These are phyloP conservation scores for Zygotorulaspora florentina DNA, from an alignment of 805 yeast species.

Conservation along the genomic window DNA sequence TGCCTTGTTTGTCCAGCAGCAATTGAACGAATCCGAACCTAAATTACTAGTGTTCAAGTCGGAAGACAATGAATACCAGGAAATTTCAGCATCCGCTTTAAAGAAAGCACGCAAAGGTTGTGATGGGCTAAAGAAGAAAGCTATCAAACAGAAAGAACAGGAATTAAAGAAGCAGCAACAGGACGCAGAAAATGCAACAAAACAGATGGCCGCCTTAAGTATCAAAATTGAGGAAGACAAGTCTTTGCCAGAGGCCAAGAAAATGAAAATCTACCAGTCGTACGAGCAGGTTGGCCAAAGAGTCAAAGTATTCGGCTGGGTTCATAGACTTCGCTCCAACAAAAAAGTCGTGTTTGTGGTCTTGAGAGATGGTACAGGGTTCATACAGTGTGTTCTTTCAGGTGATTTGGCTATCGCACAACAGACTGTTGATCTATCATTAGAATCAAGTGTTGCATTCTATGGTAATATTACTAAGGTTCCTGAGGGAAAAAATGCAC, in stretches of 20 bases:
- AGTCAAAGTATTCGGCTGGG: constrained; percentile 87
- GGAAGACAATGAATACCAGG: constrained; percentile 49
- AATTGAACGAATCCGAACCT: constrained; percentile 39
- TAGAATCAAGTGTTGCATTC: constrained; percentile 78
- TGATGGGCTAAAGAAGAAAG: constrained; percentile 78
- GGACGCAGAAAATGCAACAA: constrained; percentile 68
- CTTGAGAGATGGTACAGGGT: constrained; percentile 94
- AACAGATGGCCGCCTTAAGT: constrained; percentile 72
- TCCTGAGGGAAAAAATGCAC: constrained; percentile 96
- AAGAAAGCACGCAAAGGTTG: constrained; percentile 97
- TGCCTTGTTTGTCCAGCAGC: constrained; percentile 51
- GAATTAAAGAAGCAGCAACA: constrained; percentile 48
- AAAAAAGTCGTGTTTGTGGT: constrained; percentile 90
- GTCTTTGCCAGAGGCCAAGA: constrained; percentile 64
- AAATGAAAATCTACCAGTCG: constrained; percentile 58
- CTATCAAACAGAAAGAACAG: constrained; percentile 50
- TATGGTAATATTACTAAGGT: constrained; percentile 77
- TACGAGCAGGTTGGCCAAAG: constrained; percentile 59
- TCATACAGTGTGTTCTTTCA: constrained; percentile 74
- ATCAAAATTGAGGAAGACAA: constrained; percentile 69
- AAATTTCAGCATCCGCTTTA: constrained; percentile 83
- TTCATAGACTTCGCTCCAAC: constrained; percentile 89
- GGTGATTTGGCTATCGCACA: constrained; percentile 93
- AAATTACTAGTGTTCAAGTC: constrained; percentile 51
- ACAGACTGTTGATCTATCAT: constrained; percentile 76